Percentiles rank a stretch among this genome's conserved stretches.
phyloP scores from a whole-genome alignment of 148 eudicot genomes.

The Camellia japonica region DNA sequence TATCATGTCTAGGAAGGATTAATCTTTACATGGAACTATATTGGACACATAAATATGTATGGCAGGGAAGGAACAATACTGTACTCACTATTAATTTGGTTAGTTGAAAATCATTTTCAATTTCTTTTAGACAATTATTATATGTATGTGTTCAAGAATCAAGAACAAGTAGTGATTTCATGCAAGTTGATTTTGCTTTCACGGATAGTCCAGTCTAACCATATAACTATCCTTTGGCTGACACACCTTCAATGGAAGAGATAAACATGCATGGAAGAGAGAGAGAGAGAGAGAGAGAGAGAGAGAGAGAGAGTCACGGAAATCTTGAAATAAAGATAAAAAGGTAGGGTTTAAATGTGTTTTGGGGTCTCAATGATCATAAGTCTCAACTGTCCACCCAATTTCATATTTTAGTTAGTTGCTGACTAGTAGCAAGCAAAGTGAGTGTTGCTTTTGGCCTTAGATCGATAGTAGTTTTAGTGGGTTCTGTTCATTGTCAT shows the following conservation, averaged over 20 bases:
- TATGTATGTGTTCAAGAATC: neutral
- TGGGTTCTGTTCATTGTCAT: too few species aligned
- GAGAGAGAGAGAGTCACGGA: constrained; percentile 9
- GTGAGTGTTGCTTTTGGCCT: too few species aligned
- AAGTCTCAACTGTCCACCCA: too few species aligned
- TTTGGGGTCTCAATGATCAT: neutral
- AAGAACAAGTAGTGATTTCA: neutral
- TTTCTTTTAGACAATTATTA: neutral
- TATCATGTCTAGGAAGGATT: too few species aligned
- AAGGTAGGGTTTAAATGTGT: neutral
- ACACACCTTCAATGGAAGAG: neutral
- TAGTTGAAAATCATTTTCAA: neutral
- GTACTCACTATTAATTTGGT: neutral
- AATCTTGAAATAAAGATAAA: constrained; percentile 15
- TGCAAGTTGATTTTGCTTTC: constrained; percentile 18
- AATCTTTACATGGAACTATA: too few species aligned
- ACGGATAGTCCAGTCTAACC: constrained; percentile 21
- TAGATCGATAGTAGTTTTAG: too few species aligned
- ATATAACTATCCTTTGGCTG: neutral
- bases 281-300: constrained; percentile 8
- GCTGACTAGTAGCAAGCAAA: too few species aligned
- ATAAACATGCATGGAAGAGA: neutral
- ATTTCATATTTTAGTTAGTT: too few species aligned
- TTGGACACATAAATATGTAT: too few species aligned
- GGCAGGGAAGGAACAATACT: too few species aligned